Base-by-base conservation (phyloP, 768 basidiomycete genomes). In the Boletus reticulatus region DNA sequence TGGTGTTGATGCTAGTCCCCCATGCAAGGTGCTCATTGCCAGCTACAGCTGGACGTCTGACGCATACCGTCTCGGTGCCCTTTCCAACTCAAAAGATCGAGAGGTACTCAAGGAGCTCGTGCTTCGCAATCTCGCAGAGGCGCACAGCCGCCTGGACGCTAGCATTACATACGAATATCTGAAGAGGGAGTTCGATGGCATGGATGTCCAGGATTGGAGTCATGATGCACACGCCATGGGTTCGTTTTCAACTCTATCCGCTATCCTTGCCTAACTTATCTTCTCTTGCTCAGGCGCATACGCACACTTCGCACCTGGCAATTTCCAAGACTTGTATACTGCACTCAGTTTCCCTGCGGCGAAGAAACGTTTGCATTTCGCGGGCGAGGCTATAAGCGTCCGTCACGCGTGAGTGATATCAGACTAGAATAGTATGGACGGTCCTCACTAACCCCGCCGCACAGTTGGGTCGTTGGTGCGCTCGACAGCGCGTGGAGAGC, bases 31-130 rank as follows among this genome's bases (percentile, higher is more conserved):
- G 1, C 63, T 80, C 9, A 75, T 80, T 11, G 76, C 73, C 4
- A 77, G 75, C 48, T 79, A 78, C 62, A 61, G 58, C 32, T 77
- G 74, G 76, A 72, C 72, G 13, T 54, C 70, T 0, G 78, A 80
- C 36, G 75, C 78, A 0, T 56, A 58, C 17, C 68, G 76, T 9
- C 57, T 78, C 7, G 72, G 71, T 3, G 57, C 75, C 1, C 69
- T 80, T 10, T 67, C 76, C 22, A 17, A 32, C 0, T 51, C 19
- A 6, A 19, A 50, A 11, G 17, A 38, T 6, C 27, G 11, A 13
- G 49, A 53, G 4, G 39, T 53, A 10, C 69, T 77, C 19, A 61
- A 67, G 34, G 67, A 68, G 0, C 63, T 66, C 19, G 66, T 67
- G 6, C 62, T 66, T 48, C 53, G 56, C 19, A 67, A 67, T 42